Evolutionary conservation across 1,284 basidiomycete species (phyloP), one percentile per base, ranked within the genome.

Genomic region (Marasmius tenuissimus): DNA sequence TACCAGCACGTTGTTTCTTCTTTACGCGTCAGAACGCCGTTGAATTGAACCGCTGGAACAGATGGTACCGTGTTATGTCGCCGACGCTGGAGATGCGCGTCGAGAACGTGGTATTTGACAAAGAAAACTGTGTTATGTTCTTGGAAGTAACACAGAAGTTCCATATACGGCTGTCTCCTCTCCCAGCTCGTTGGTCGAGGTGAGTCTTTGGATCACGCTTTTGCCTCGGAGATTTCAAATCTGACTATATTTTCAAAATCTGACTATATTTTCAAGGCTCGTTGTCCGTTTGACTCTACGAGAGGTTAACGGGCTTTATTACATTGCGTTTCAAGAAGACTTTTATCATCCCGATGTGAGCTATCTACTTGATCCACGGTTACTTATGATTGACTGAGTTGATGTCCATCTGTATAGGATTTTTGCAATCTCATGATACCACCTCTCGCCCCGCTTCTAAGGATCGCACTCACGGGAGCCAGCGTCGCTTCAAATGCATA

Each of bases 61-160:
- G 85, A 67, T 87, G 84, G 83, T 86, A 87, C 70, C 81, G 84
- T 52, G 73, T 87, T 37, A 68, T 88, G 66, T 86, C 84, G 1
- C 84, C 85, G 0, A 68, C 70, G 14, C 72, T 84, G 20, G 74
- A 78, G 16, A 66, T 83, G 7, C 67, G 74, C 40, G 74, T 85
- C 4, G 71, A 76, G 12, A 76, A 72, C 49, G 76, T 83, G 58
- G 82, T 80, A 4, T 84, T 81, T 69, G 78, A 86, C 67, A 62
- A 68, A 47, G 67, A 71, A 8, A 73, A 73, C 47, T 67, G 73
- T 18, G 69, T 75, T 1, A 63, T 85, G 5, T 77, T 81, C 61
- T 68, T 86, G 35, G 82, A 87, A 60, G 70, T 78, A 11, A 73
- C 75, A 0, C 84, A 87, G 61, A 71, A 71, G n/a, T 87, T 86